phyloP scores from a whole-genome alignment of 2,329 filamentous ascomycete genomes.

The Cyphellophora attinorum region DNA sequence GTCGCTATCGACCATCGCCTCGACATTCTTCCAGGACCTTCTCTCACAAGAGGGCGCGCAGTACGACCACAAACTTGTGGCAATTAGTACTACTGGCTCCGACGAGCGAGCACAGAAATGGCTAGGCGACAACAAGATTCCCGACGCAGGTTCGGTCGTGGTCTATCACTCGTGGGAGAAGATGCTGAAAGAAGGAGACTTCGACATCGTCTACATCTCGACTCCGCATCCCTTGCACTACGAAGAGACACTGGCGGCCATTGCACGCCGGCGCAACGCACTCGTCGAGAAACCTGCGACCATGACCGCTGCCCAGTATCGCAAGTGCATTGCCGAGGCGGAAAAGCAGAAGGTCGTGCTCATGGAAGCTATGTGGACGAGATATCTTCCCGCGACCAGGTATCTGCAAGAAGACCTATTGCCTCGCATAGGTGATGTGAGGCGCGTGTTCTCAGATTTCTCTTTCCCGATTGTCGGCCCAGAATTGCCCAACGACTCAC shows the following conservation, averaged over 20 bases:
- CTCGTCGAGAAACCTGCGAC: constrained; percentile 88
- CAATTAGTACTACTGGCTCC: constrained; percentile 18
- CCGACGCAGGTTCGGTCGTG: constrained; percentile 11
- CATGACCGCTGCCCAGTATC: constrained; percentile 67
- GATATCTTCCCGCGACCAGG: constrained; percentile 75
- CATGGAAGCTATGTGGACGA: constrained; percentile 74
- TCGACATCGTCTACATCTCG: constrained; percentile 22
- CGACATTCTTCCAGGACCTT: constrained; percentile 19
- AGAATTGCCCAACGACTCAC: constrained; percentile 6
- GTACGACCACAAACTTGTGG: constrained; percentile 18
- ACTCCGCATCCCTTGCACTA: constrained; percentile 73
- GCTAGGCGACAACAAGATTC: constrained; percentile 18
- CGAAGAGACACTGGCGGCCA: constrained; percentile 73
- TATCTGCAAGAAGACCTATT: constrained; percentile 45
- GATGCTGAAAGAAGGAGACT: constrained; percentile 20
- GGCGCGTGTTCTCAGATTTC: constrained; percentile 48
- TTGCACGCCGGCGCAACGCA: constrained; percentile 76
- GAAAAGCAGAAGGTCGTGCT: constrained; percentile 63
- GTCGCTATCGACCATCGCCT: constrained; percentile 18
- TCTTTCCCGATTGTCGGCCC: constrained; percentile 9
- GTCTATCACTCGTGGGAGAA: constrained; percentile 19
- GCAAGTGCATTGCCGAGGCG: constrained; percentile 62
- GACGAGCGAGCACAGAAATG: constrained; percentile 16
- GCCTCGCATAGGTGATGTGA: constrained; percentile 42
- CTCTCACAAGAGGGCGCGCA: constrained; percentile 12